Conservation (phyloP, 371 early-diverging fungal genomes). For the Actinomucor elegans region DNA sequence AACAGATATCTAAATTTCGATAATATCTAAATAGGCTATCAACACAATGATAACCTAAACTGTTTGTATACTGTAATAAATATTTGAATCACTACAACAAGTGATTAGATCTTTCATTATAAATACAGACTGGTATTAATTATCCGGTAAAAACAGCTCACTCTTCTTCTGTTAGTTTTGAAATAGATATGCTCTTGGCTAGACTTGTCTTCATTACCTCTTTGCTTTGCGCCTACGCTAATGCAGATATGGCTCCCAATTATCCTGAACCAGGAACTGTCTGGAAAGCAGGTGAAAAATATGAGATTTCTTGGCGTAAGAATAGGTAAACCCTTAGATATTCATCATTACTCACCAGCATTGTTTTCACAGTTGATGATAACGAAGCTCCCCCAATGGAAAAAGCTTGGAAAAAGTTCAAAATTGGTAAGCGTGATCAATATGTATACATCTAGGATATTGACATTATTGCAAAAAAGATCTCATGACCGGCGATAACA, state of each 20-base stretch:
- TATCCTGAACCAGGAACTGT: constrained; percentile 50
- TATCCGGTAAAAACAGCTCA: no score
- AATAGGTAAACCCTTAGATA: neutral
- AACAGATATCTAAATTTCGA: neutral
- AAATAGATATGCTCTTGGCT: constrained; percentile 2
- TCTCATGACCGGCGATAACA: constrained; percentile 46
- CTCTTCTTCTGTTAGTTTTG: no score
- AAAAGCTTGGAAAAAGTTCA: constrained; percentile 31
- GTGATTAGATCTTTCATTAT: no score
- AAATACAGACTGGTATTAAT: no score
- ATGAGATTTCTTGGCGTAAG: constrained; percentile 48
- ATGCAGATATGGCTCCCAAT: constrained; percentile 37
- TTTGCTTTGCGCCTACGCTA: constrained; percentile 1
- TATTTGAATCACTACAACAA: no score
- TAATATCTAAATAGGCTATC: no score
- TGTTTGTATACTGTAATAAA: no score
- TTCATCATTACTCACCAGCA: no score
- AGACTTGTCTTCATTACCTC: neutral
- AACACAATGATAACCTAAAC: no score
- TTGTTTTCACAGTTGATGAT: constrained; percentile 26
- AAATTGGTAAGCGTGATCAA: constrained; percentile 39
- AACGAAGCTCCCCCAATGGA: constrained; percentile 15
- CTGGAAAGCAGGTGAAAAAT: constrained; percentile 40
- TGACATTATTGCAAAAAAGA: no score
- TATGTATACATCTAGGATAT: no score